Base-by-base conservation (phyloP, 768 basidiomycete species). In the Xerocomus brunneocitrinus region DNA sequence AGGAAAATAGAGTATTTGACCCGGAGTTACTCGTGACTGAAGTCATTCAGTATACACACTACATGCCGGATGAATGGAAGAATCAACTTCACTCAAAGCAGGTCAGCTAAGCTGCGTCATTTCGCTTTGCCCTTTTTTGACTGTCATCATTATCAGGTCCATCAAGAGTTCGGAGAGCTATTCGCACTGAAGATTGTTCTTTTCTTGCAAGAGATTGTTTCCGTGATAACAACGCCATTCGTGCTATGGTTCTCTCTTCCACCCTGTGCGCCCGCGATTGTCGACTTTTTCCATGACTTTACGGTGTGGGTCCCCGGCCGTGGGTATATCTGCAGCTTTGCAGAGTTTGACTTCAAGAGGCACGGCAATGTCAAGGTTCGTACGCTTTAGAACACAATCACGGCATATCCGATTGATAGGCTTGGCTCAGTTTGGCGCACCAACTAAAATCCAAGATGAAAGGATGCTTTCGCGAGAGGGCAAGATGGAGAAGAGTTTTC, bases 401-500 rank as follows among this genome's bases (percentile, higher is more conserved):
- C 1, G 14, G 30, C 27, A 14, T 22, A 40, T 48, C 12, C 8
- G 51, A 44, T 30, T 52, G 19, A 57, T 10, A 16, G 5, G 27
- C 12, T 49, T 58, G 19, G 39, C 36, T 12, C 56, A 91, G 88
- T 94, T 91, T 62, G 92, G 92, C n/a, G 93, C 91, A 10, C 91
- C 91, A 1, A 77, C 81, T 4, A 71, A 76, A 36, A 80, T 78
- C 8, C 74, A 76, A 12, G 88, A 92, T 58, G 83, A 84, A 60
- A 82, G 82, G 54, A 85, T 89, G 77, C 77, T 89, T 62, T 91
- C 89, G 5, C 90, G 89, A 56, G 89, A 95, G 60, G 91, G 91
- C 34, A 99, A 99, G 79, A 98, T 99, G 95, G 97, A 99, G 77
- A 97, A 98, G 75, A 91, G 89, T 68, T 91, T 97, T 74, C 74